These are phyloP conservation scores for Mortierella sp. DNA, from an alignment of 371 early-diverging fungal species.

Conservation along the genomic window DNA sequence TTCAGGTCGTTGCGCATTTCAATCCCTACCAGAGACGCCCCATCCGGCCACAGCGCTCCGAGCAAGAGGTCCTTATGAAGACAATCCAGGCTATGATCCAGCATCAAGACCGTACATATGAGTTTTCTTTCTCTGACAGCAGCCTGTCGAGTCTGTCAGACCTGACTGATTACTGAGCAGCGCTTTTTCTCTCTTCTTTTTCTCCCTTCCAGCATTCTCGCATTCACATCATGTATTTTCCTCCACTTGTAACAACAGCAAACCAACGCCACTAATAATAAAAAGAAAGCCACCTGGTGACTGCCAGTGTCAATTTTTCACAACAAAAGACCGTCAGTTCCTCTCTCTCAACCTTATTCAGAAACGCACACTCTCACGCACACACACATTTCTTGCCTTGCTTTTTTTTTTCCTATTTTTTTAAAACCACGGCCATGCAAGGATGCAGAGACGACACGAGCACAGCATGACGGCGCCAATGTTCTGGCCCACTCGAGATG, in stretches of 20 bases:
- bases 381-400: no score
- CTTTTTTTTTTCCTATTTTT: neutral
- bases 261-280: neutral
- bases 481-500: slow-evolving; percentile 31
- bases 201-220: neutral
- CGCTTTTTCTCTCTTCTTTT: neutral
- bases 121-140: slow-evolving; percentile 12
- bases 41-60: slow-evolving; percentile 37
- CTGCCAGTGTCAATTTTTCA: neutral
- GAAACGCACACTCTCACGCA: neutral
- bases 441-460: slow-evolving; percentile 45
- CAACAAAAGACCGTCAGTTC: neutral
- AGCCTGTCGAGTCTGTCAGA: slow-evolving; percentile 27
- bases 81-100: slow-evolving; percentile 44
- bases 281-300: slow-evolving; percentile 3
- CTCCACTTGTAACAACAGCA: neutral
- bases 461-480: slow-evolving; percentile 35
- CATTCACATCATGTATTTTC: neutral
- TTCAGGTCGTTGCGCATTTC: slow-evolving; percentile 40
- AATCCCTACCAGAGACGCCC: slow-evolving; percentile 53
- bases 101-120: slow-evolving; percentile 29
- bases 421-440: slow-evolving; percentile 22
- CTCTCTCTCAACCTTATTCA: neutral
- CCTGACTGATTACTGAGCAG: slow-evolving; percentile 36
- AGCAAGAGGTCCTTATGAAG: slow-evolving; percentile 25